phyloP scores from a whole-genome alignment of 345 rosid genomes.

The Passiflora organensis region DNA sequence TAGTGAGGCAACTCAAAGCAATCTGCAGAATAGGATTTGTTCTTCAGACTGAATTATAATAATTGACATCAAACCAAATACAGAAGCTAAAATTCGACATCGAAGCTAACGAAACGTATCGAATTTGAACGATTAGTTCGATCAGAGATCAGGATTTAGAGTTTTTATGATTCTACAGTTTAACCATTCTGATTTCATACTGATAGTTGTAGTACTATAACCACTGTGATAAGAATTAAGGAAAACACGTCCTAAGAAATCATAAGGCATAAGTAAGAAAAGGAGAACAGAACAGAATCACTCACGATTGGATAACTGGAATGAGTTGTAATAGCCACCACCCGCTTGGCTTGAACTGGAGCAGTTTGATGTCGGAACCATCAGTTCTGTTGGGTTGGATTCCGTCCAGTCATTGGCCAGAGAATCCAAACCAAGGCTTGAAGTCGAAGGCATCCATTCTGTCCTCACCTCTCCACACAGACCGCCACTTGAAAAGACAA shows the following conservation, averaged over 20 bases:
- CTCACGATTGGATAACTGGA: constrained; percentile 4
- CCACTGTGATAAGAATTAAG: no score
- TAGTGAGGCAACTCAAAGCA: constrained; percentile 35
- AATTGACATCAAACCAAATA: no score
- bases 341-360: constrained; percentile 29
- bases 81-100: no score
- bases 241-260: no score
- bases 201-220: no score
- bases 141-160: no score
- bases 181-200: no score
- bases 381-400: constrained; percentile 18
- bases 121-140: no score
- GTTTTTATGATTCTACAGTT: no score
- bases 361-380: constrained; percentile 24
- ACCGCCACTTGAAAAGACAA: constrained; percentile 13
- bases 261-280: no score
- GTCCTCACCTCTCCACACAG: constrained; percentile 13
- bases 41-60: constrained; percentile 3
- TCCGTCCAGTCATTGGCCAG: constrained; percentile 24
- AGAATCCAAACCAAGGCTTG: constrained; percentile 27
- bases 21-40: constrained; percentile 35
- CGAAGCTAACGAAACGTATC: no score
- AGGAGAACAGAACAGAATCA: no score
- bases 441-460: constrained; percentile 1
- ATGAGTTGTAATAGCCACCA: constrained; percentile 13